Conservation (phyloP, 768 basidiomycete species). For the Cantharellus cinnabarinus region DNA sequence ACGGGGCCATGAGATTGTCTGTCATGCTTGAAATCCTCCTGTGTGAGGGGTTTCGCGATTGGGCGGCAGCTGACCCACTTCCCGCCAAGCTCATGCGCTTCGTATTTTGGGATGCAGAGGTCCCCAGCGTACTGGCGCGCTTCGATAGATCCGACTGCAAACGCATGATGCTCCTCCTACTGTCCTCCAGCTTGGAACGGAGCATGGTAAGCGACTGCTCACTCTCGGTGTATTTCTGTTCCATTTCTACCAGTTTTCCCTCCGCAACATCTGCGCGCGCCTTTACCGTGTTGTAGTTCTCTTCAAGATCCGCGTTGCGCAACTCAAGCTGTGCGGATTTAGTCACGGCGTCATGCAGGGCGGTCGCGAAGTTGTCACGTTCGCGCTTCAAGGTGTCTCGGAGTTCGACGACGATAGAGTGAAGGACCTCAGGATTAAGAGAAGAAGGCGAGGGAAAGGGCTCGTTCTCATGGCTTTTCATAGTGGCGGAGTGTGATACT, state of each 20-base stretch:
- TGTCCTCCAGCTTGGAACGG: slow-evolving; percentile 72
- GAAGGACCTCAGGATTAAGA: slow-evolving; percentile 47
- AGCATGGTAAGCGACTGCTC: slow-evolving; percentile 58
- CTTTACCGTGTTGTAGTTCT: slow-evolving; percentile 8
- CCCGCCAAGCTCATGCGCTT: slow-evolving; percentile 48
- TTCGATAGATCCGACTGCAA: slow-evolving; percentile 46
- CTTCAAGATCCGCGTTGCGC: slow-evolving; percentile 26
- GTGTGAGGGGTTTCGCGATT: slow-evolving; percentile 28
- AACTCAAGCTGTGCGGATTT: slow-evolving; percentile 39
- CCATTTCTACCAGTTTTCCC: slow-evolving; percentile 11
- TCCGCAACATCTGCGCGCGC: slow-evolving; percentile 2
- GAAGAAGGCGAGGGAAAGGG: background rate
- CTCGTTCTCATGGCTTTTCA: background rate
- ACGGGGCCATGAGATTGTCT: slow-evolving; percentile 17
- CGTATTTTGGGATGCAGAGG: slow-evolving; percentile 29
- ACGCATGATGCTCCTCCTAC: slow-evolving; percentile 63
- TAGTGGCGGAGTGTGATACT: background rate
- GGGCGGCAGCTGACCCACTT: slow-evolving; percentile 32
- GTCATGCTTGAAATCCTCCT: slow-evolving; percentile 48
- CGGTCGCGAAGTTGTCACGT: slow-evolving; percentile 40
- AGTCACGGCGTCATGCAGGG: slow-evolving; percentile 36
- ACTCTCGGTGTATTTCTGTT: slow-evolving; percentile 32
- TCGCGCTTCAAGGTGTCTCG: slow-evolving; percentile 46
- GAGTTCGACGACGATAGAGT: slow-evolving; percentile 55
- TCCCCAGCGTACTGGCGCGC: background rate